Evolutionary conservation across 192 early-diverging fungal genomes (phyloP).

Genomic region (Coemansia asiatica): DNA sequence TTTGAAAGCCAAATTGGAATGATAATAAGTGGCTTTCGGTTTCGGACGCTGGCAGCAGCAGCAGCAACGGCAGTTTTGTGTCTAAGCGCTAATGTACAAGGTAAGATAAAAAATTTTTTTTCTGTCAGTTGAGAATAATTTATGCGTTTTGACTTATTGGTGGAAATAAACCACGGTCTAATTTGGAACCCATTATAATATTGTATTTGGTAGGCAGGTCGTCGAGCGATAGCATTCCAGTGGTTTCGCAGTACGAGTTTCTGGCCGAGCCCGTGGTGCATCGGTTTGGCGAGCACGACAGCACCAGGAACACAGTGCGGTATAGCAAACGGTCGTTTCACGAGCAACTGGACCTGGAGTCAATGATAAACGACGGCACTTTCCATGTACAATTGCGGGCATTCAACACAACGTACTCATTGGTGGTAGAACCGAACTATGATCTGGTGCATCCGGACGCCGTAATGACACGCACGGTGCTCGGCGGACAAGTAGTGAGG

Average conservation of each 20-base stretch:
- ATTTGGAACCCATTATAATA: no score
- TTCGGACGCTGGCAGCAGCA: background rate
- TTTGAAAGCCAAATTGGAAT: background rate
- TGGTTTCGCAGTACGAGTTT: slow-evolving; percentile 48
- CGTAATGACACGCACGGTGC: slow-evolving; percentile 23
- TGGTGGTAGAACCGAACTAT: slow-evolving; percentile 67
- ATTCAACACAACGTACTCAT: slow-evolving; percentile 65
- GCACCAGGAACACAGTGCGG: background rate
- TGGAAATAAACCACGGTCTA: no score
- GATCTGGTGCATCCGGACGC: slow-evolving; percentile 70
- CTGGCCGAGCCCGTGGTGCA: slow-evolving; percentile 46
- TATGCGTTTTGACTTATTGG: no score
- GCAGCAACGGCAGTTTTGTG: background rate
- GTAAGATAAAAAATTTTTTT: background rate
- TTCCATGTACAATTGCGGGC: slow-evolving; percentile 60
- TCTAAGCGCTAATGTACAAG: slow-evolving; percentile 1
- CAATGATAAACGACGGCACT: slow-evolving; percentile 56
- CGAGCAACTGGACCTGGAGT: slow-evolving; percentile 16
- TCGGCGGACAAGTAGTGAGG: slow-evolving; percentile 12
- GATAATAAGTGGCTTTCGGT: background rate
- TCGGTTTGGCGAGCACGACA: slow-evolving; percentile 14
- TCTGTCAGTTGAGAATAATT: no score
- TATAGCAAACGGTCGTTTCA: slow-evolving; percentile 37
- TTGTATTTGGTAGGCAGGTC: slow-evolving; percentile 17
- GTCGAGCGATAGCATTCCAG: slow-evolving; percentile 28